A percentile compares a stretch with the other conserved stretches of the same genome.
These are phyloP conservation scores for Trichoderma sp. DNA, from an alignment of 2,329 filamentous ascomycete species.

Conservation along the genomic window DNA sequence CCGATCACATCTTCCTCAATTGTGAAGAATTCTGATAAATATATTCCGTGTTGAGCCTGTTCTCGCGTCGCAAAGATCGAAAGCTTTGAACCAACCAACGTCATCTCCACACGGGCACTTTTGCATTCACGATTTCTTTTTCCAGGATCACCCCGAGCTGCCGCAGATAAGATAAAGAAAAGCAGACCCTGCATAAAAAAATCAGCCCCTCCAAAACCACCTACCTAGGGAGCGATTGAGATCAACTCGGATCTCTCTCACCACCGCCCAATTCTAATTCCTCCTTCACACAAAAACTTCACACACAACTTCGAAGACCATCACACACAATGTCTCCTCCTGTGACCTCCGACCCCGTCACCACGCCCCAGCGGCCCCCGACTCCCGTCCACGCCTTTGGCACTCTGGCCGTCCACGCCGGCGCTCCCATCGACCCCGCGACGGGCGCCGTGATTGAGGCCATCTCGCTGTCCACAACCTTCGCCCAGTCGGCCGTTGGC, in stretches of 20 bases:
- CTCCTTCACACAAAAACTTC: neutral
- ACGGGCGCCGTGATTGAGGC: conserved; percentile 96
- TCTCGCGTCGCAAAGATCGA: neutral
- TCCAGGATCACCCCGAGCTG: neutral
- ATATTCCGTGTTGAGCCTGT: neutral
- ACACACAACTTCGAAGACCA: neutral
- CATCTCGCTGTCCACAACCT: conserved; percentile 95
- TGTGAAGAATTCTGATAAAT: neutral
- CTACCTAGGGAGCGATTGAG: neutral
- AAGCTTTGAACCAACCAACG: neutral
- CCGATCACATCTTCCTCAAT: neutral
- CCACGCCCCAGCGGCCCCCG: conserved; percentile 70
- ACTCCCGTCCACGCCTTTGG: conserved; percentile 81
- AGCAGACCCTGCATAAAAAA: conserved; percentile 22
- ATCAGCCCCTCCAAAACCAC: neutral
- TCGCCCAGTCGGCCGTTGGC: conserved; percentile 86
- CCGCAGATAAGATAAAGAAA: conserved; percentile 17
- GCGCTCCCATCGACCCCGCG: conserved; percentile 82
- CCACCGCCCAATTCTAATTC: neutral
- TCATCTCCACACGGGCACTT: neutral
- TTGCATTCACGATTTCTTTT: neutral
- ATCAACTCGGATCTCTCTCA: neutral
- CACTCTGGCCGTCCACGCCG: conserved; percentile 92
- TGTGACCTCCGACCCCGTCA: conserved; percentile 54
- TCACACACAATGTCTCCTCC: conserved; percentile 33